A percentile compares a stretch with the other conserved stretches of the same genome.
These are phyloP conservation scores for Litchi chinensis DNA, from an alignment of 345 rosid species.

Conservation along the genomic window DNA sequence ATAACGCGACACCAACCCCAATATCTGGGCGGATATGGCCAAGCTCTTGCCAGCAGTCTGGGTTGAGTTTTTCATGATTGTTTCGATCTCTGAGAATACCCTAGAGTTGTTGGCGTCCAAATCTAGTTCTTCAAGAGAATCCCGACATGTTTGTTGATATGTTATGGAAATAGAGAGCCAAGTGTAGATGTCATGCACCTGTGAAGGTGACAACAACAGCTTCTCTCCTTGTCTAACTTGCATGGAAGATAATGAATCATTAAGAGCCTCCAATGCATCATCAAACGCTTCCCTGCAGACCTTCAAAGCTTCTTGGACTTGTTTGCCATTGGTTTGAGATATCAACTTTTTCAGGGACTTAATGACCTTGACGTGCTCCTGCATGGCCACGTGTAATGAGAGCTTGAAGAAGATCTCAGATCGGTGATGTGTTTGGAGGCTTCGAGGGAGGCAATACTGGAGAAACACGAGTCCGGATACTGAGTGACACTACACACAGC, in stretches of 20 bases:
- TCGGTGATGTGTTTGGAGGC: slow-evolving; percentile 54
- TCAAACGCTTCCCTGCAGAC: slow-evolving; percentile 58
- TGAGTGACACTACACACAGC: slow-evolving; percentile 70
- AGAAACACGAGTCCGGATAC: slow-evolving; percentile 60
- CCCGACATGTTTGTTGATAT: slow-evolving; percentile 80
- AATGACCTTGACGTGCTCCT: slow-evolving; percentile 44
- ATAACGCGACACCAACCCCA: slow-evolving; percentile 43
- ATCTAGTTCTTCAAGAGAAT: slow-evolving; percentile 58
- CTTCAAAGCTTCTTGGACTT: slow-evolving; percentile 41
- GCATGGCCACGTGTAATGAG: slow-evolving; percentile 52
- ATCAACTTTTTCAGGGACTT: slow-evolving; percentile 34
- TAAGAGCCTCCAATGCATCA: slow-evolving; percentile 60
- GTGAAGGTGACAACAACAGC: slow-evolving; percentile 29
- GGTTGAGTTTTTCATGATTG: slow-evolving; percentile 61
- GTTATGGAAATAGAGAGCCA: slow-evolving; percentile 78
- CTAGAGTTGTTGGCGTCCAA: slow-evolving; percentile 36
- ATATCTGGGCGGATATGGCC: slow-evolving; percentile 63
- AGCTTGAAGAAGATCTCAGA: slow-evolving; percentile 54
- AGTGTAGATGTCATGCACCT: slow-evolving; percentile 61
- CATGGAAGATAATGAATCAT: slow-evolving; percentile 58
- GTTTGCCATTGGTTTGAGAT: slow-evolving; percentile 32
- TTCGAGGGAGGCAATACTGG: slow-evolving; percentile 59
- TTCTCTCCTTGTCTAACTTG: slow-evolving; percentile 32
- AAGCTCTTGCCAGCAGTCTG: slow-evolving; percentile 77
- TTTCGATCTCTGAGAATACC: slow-evolving; percentile 31